phyloP scores from a whole-genome alignment of 352 stramenopile species.

The Pythium phragmiticola region DNA sequence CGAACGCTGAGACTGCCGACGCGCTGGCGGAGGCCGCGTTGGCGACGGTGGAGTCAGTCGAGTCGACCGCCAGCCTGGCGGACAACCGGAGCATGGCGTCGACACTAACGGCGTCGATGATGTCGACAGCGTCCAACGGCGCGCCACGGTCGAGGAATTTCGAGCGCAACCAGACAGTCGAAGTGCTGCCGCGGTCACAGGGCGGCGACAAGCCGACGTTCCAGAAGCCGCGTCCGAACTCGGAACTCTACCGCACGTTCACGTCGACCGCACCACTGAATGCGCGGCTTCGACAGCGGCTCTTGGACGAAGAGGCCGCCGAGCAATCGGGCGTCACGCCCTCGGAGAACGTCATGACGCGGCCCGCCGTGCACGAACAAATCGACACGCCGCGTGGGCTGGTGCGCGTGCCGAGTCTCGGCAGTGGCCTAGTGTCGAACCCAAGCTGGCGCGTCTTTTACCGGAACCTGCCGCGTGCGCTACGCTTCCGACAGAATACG shows the following conservation, averaged over 20 bases:
- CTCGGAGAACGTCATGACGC: conserved; percentile 19
- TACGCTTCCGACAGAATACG: conserved; percentile 77
- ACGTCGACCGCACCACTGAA: conserved; percentile 68
- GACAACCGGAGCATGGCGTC: conserved; percentile 1
- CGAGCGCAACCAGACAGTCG: conserved; percentile 72
- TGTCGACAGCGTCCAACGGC: conserved; percentile 3
- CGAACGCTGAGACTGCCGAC: not conserved
- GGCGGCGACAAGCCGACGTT: conserved; percentile 28
- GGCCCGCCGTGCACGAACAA: conserved; percentile 9
- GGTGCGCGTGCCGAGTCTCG: conserved; percentile 10
- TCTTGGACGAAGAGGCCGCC: conserved; percentile 50
- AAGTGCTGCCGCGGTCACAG: conserved; percentile 50
- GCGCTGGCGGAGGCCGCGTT: conserved; percentile 7
- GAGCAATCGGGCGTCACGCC: conserved; percentile 12
- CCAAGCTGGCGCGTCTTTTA: conserved; percentile 66
- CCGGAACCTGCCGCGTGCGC: conserved; percentile 50
- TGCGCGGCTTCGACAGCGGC: conserved; percentile 45
- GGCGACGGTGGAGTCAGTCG: not conserved
- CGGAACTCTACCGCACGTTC: conserved; percentile 70
- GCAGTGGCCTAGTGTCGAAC: conserved; percentile 29
- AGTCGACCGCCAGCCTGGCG: no score
- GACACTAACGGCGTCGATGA: conserved; percentile 3
- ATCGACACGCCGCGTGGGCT: conserved; percentile 16
- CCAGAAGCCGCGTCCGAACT: conserved; percentile 45
- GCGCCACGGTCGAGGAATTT: conserved; percentile 40